A percentile compares a stretch with the other conserved stretches of the same genome.
phyloP scores from a whole-genome alignment of 1,139 yeast genomes.

The Yamadazyma trypodendri region DNA sequence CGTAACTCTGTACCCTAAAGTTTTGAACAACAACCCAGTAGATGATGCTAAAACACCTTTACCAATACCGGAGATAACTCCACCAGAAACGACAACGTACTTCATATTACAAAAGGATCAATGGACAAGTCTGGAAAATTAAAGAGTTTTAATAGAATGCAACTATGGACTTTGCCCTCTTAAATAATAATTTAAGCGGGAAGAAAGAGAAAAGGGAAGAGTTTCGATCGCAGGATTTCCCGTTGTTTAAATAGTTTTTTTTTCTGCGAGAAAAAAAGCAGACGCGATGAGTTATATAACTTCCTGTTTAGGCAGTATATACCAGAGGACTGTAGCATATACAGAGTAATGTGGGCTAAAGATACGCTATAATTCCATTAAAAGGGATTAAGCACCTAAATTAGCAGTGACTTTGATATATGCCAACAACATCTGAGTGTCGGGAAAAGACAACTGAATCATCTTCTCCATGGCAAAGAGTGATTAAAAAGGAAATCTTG shows the following conservation, averaged over 20 bases:
- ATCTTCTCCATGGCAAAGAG: constrained; percentile 1
- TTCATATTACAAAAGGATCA: constrained; percentile 54
- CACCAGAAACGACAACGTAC: constrained; percentile 99
- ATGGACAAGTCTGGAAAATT: neutral
- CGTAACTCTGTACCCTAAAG: constrained; percentile 91
- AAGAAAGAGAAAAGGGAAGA: constrained; percentile 28
- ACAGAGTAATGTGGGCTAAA: constrained; percentile 21
- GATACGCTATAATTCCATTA: constrained; percentile 22
- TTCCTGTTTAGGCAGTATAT: constrained; percentile 24
- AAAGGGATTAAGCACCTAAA: constrained; percentile 11
- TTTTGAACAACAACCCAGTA: constrained; percentile 91
- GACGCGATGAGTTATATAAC: constrained; percentile 21
- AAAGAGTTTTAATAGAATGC: constrained; percentile 2
- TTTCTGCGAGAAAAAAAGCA: constrained; percentile 10
- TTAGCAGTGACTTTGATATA: constrained; percentile 7
- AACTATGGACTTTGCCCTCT: constrained; percentile 40
- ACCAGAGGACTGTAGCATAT: neutral
- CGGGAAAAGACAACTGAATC: neutral
- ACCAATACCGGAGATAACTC: constrained; percentile 98
- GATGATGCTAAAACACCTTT: constrained; percentile 97
- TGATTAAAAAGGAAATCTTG: neutral
- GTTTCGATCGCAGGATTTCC: constrained; percentile 12
- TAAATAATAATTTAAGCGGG: constrained; percentile 51
- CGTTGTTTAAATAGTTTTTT: constrained; percentile 16
- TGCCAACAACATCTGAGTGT: constrained; percentile 1